Evolutionary conservation across 495 filamentous ascomycete species (phyloP).

Genomic region (Collariella sp.): DNA sequence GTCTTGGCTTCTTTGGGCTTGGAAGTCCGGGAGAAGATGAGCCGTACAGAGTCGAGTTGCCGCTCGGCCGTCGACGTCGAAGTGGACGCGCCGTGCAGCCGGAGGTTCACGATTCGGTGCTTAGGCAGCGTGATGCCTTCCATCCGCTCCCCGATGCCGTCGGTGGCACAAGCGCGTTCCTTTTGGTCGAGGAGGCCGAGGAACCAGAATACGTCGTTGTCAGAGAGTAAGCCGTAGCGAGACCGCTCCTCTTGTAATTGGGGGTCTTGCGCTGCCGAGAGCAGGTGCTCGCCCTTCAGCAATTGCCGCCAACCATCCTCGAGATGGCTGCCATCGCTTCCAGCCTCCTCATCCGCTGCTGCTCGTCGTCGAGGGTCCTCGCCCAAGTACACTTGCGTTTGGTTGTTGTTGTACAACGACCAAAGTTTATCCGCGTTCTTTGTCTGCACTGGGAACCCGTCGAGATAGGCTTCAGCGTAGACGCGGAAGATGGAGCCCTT

Average conservation of each 20-base stretch:
- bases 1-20: neutral
- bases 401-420: neutral
- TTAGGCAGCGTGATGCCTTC: neutral
- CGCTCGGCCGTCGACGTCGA: no score
- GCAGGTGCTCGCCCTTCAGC: neutral
- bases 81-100: neutral
- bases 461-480: neutral
- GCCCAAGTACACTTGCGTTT: neutral
- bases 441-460: neutral
- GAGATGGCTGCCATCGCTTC: neutral
- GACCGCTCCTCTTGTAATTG: no score
- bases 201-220: conserved; percentile 9
- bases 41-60: neutral
- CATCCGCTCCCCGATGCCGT: neutral
- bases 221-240: no score
- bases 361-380: neutral
- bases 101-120: neutral
- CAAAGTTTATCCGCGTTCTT: neutral
- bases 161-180: neutral
- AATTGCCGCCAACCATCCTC: neutral
- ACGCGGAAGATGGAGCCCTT: neutral
- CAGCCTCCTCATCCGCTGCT: neutral
- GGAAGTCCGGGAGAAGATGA: neutral
- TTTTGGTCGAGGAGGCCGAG: conserved; percentile 5
- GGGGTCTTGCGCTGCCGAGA: no score